phyloP scores from a whole-genome alignment of 306 rosid species.

The Cucumis melo region DNA sequence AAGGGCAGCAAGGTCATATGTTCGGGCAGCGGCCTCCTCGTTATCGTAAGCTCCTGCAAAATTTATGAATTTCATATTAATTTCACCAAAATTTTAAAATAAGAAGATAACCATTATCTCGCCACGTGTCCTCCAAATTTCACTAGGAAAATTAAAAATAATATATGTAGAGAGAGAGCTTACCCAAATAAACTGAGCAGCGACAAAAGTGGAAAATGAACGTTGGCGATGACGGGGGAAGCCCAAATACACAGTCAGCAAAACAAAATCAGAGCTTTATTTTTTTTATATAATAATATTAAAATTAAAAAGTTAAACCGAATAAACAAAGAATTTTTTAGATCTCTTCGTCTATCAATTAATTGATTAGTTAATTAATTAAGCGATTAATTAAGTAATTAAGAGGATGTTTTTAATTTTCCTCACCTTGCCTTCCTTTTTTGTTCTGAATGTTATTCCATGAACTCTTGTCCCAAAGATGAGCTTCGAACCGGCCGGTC shows the following conservation, averaged over 20 bases:
- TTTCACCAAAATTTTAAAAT: background rate
- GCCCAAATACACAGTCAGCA: constrained; percentile 42
- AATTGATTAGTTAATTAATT: background rate
- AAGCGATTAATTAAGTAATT: background rate
- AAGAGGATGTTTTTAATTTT: background rate
- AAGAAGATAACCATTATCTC: background rate
- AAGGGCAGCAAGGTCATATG: constrained; percentile 93
- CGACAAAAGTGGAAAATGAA: constrained; percentile 32
- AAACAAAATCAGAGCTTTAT: background rate
- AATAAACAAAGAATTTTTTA: background rate
- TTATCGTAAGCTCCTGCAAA: constrained; percentile 64
- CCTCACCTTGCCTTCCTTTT: constrained; percentile 83
- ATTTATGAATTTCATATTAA: background rate
- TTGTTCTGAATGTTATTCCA: constrained; percentile 84
- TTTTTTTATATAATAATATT: background rate
- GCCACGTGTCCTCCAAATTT: background rate
- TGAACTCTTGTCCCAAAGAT: constrained; percentile 84
- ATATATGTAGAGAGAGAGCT: constrained; percentile 4
- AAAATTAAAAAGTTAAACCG: background rate
- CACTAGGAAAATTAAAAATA: background rate
- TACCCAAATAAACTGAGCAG: constrained; percentile 95
- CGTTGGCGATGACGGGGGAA: constrained; percentile 46
- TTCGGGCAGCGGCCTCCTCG: constrained; percentile 85
- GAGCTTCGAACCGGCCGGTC: constrained; percentile 98
- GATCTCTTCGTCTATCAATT: background rate